Conservation (phyloP, 768 basidiomycete species). For the Boletus insuetus region DNA sequence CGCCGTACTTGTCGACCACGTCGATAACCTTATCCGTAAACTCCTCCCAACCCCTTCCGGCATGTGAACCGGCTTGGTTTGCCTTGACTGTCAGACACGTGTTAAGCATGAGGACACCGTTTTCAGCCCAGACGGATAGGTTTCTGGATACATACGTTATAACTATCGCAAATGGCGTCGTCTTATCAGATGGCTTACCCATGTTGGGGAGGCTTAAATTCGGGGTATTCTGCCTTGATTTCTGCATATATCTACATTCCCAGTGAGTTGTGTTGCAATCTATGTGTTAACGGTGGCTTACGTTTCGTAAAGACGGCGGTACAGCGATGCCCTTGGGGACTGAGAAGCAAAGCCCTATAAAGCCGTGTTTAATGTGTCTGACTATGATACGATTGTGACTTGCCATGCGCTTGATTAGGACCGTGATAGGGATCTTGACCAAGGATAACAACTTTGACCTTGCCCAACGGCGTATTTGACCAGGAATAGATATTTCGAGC, state of each 20-base stretch:
- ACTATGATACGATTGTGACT: conserved; percentile 17
- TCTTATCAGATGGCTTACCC: conserved; percentile 54
- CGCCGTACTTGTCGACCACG: conserved; percentile 72
- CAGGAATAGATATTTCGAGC: conserved; percentile 88
- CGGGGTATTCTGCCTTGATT: conserved; percentile 78
- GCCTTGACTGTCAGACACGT: conserved; percentile 88
- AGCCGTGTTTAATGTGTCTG: conserved; percentile 4
- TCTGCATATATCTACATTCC: conserved; percentile 76
- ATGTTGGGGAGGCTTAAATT: conserved; percentile 75
- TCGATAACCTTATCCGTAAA: conserved; percentile 85
- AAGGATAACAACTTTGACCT: conserved; percentile 85
- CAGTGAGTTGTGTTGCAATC: conserved; percentile 10
- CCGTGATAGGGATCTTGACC: conserved; percentile 90
- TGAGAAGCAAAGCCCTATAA: conserved; percentile 80
- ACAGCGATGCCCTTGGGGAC: conserved; percentile 73
- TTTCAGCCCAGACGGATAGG: conserved; percentile 74
- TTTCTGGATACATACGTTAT: conserved; percentile 48
- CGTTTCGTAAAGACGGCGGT: conserved; percentile 84
- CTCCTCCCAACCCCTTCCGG: conserved; percentile 84
- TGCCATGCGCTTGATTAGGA: conserved; percentile 81
- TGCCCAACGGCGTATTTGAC: conserved; percentile 84
- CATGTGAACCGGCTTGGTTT: conserved; percentile 74
- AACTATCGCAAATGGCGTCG: conserved; percentile 4
- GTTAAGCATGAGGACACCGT: conserved; percentile 89
- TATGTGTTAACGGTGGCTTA: conserved; percentile 33